These are phyloP conservation scores for Earliella scabrosa DNA, from an alignment of 1,284 basidiomycete species.

Conservation along the genomic window DNA sequence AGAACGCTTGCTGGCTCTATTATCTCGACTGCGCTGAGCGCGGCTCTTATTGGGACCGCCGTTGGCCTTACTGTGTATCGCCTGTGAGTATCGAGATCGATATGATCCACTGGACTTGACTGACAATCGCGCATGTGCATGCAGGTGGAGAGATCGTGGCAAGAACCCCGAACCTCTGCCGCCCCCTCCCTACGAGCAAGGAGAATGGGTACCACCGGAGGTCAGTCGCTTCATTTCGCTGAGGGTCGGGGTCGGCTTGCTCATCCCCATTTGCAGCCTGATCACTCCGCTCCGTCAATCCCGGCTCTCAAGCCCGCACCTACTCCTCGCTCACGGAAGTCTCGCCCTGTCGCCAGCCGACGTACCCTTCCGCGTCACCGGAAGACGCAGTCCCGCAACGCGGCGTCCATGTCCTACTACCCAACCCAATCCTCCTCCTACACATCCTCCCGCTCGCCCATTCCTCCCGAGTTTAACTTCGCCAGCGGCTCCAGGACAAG, in stretches of 20 bases:
- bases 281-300: slow-evolving; percentile 11
- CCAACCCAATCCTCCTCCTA: slow-evolving; percentile 21
- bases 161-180: slow-evolving; percentile 52
- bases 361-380: slow-evolving; percentile 41
- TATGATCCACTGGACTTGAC: not conserved
- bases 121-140: slow-evolving; percentile 1
- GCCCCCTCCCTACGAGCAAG: slow-evolving; percentile 69
- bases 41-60: slow-evolving; percentile 80
- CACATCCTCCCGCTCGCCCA: slow-evolving; percentile 20
- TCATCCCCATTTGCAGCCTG: slow-evolving; percentile 6
- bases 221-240: slow-evolving; percentile 20
- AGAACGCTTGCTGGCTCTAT: slow-evolving; percentile 76
- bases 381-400: slow-evolving; percentile 34
- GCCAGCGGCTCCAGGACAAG: slow-evolving; percentile 18
- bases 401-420: slow-evolving; percentile 31
- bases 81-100: slow-evolving; percentile 54
- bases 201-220: slow-evolving; percentile 53
- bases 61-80: slow-evolving; percentile 83
- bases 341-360: slow-evolving; percentile 33
- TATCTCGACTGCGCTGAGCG: slow-evolving; percentile 77
- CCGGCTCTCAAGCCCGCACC: slow-evolving; percentile 25
- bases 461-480: slow-evolving; percentile 32
- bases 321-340: slow-evolving; percentile 36
- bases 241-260: not conserved
- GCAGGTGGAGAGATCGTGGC: slow-evolving; percentile 73